Evolutionary conservation across 805 yeast genomes (phyloP).

Genomic region (Ogataea glucozyma): DNA sequence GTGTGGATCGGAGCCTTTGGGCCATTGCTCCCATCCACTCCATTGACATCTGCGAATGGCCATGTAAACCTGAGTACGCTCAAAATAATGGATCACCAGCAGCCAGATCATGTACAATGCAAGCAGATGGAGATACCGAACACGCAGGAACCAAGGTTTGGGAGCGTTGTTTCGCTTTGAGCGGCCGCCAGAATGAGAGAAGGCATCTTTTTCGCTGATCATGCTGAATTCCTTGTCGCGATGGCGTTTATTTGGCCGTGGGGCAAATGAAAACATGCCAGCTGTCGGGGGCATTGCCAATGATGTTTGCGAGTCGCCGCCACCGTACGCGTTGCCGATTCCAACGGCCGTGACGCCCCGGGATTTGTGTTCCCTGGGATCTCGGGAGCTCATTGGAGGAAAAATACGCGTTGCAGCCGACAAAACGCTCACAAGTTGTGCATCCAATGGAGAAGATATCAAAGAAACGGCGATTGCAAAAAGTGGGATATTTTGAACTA

Average conservation of each 20-base stretch:
- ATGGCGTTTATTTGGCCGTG: background rate
- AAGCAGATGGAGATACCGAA: conserved; percentile 21
- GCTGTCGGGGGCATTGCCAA: background rate
- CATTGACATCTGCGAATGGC: conserved; percentile 57
- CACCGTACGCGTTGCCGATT: no score
- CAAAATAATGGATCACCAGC: conserved; percentile 50
- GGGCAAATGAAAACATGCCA: background rate
- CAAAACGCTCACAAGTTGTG: no score
- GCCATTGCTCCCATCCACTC: conserved; percentile 69
- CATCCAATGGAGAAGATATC: no score
- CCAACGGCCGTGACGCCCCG: background rate
- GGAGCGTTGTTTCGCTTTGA: background rate
- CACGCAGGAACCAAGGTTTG: conserved; percentile 3
- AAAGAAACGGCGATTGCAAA: no score
- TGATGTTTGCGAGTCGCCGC: no score
- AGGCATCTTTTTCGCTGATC: background rate
- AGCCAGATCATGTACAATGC: conserved; percentile 43
- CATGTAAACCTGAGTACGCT: conserved; percentile 48
- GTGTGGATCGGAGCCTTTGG: conserved; percentile 26
- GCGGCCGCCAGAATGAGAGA: background rate
- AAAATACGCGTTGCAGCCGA: no score
- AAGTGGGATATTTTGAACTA: no score
- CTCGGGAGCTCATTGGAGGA: no score
- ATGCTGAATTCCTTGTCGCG: background rate
- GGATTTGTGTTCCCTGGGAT: no score